phyloP scores from a whole-genome alignment of 2,329 filamentous ascomycete species.

The Colletotrichum horii region DNA sequence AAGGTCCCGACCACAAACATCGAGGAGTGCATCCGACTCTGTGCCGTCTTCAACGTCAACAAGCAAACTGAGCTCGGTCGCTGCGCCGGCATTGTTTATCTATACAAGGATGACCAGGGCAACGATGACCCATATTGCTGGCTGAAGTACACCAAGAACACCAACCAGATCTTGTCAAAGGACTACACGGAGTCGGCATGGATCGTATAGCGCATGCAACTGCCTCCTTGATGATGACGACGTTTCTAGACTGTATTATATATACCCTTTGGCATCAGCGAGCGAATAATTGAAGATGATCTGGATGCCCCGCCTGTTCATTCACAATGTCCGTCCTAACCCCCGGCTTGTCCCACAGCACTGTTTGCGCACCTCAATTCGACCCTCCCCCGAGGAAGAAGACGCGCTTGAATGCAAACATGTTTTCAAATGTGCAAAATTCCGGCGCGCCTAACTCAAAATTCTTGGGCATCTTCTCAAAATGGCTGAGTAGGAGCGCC shows the following conservation, averaged over 20 bases:
- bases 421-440: conserved; percentile 29
- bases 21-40: conserved; percentile 13
- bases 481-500: conserved; percentile 17
- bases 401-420: conserved; percentile 26
- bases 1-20: conserved; percentile 13
- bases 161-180: background rate
- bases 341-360: too few relatives aligned
- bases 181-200: conserved; percentile 14
- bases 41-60: conserved; percentile 10
- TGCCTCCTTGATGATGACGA: background rate
- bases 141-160: conserved; percentile 18
- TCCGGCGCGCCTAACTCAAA: conserved; percentile 27
- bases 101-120: conserved; percentile 1
- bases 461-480: conserved; percentile 17
- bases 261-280: background rate
- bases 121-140: conserved; percentile 9
- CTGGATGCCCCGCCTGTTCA: background rate
- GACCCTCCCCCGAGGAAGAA: conserved; percentile 9
- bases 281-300: background rate
- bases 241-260: background rate
- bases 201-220: background rate
- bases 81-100: conserved; percentile 8
- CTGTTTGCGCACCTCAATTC: background rate
- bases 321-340: background rate
- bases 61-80: conserved; percentile 5